Base-by-base conservation (phyloP, 2,329 filamentous ascomycete genomes). In the Trichoderma simmonsii region DNA sequence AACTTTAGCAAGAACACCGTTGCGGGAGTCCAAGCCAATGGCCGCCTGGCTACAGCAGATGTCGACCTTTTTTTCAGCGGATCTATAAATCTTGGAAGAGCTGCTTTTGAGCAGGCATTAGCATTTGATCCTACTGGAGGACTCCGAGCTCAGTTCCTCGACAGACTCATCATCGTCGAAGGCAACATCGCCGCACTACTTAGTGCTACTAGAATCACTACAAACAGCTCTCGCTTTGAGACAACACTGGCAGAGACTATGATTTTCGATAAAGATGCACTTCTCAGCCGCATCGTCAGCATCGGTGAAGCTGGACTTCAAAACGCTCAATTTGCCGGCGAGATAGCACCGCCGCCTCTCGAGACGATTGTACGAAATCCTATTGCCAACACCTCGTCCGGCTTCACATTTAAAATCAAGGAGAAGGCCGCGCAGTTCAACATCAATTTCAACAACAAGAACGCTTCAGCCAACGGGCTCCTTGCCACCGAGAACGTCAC, bases 1-100 rank as follows among this genome's bases (percentile, higher is more conserved):
- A 68, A 68, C 14, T 68, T 68, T 6, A 68, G 54, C 65, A 43
- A 43, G 18, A 68, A 68, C 9, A 68, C 65, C 9, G 18, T 28
- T 3, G 51, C 34, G 5, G 65, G 65, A 9, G 4, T 59, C 1
- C 65, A 57, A 43, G 65, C 65, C 24, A 68, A 68, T 30, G 51
- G 21, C 2, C 32, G 11, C 3, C 6, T 68, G 2, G 65, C 59
- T 7, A 59, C 34, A 6, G 34, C 65, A 11, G 54, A 68, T 11
- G 32, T 59, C 26, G 65, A 57, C 24, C 54, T 30, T 2, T 68
- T 11, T n/a, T 68, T 68, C 3, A 26, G 54, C 34, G 54, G 48
- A 36, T 28, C 54, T 8, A 15, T 24, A 24, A n/a, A n/a, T 7
- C 32, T 59, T 30, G 65, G 65, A 43, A 26, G 32, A 18, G 34